A percentile compares a stretch with the other conserved stretches of the same genome.
These are phyloP conservation scores for Thamnidium elegans DNA, from an alignment of 192 early-diverging fungal genomes.

Conservation along the genomic window DNA sequence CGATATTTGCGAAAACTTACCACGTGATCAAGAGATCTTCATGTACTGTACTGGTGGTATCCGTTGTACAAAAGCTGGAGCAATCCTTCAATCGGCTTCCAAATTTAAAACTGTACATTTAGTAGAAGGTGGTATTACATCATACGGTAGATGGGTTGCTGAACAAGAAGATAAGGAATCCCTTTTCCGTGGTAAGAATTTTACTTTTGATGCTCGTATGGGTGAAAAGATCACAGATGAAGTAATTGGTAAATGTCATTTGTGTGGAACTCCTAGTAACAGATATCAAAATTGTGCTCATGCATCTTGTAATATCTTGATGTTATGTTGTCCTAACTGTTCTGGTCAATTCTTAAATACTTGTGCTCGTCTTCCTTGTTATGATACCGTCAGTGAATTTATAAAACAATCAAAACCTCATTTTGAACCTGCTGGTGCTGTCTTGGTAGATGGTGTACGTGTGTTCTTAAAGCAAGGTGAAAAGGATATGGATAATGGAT, in stretches of 20 bases:
- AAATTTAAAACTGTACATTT: constrained; percentile 67
- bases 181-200: constrained; percentile 72
- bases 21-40: constrained; percentile 60
- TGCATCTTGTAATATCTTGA: constrained; percentile 66
- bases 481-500: constrained; percentile 2
- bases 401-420: constrained; percentile 5
- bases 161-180: constrained; percentile 44
- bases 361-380: constrained; percentile 47
- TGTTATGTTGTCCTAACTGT: constrained; percentile 66
- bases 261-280: constrained; percentile 65
- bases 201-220: constrained; percentile 77
- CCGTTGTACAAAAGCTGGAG: constrained; percentile 77
- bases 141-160: constrained; percentile 64
- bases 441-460: constrained; percentile 25
- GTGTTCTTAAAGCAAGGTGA: constrained; percentile 23
- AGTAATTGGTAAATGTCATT: constrained; percentile 60
- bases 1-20: constrained; percentile 47
- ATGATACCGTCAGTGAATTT: constrained; percentile 41
- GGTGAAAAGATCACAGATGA: constrained; percentile 70
- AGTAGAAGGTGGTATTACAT: constrained; percentile 71
- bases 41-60: constrained; percentile 87
- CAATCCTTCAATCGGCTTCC: constrained; percentile 58
- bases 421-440: constrained; percentile 20
- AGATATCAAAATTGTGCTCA: constrained; percentile 71
- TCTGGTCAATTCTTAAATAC: constrained; percentile 43